Percentiles rank a stretch among this genome's conserved stretches.
Conservation (phyloP, 2,329 filamentous ascomycete genomes). For the Beauveria medogensis region DNA sequence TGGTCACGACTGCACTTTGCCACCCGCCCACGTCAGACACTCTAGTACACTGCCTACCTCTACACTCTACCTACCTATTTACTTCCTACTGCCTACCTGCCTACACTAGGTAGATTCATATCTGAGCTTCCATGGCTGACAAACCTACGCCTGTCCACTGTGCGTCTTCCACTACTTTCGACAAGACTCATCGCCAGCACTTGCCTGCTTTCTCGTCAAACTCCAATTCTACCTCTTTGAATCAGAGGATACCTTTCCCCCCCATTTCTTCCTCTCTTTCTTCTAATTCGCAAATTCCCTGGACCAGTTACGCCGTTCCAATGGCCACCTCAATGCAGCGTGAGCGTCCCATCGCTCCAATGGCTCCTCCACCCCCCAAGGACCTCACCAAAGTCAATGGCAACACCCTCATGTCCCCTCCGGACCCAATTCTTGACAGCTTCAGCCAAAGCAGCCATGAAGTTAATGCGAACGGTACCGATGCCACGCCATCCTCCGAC, state of each 20-base stretch:
- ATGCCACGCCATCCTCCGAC: conserved; percentile 21
- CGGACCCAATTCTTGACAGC: conserved; percentile 46
- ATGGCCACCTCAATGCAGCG: conserved; percentile 12
- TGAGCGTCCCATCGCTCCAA: conserved; percentile 21
- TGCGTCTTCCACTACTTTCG: conserved; percentile 9
- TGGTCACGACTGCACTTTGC: not conserved
- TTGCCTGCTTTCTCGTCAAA: conserved; percentile 2
- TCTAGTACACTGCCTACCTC: no score
- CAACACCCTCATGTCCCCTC: conserved; percentile 54
- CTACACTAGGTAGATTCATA: not conserved
- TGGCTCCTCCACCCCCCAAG: conserved; percentile 21
- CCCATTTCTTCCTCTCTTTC: conserved; percentile 10
- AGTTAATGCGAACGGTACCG: conserved; percentile 10
- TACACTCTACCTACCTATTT: no score
- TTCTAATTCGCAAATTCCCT: conserved; percentile 9
- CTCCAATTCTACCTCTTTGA: conserved; percentile 6
- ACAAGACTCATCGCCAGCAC: conserved; percentile 2
- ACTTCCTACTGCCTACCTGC: not conserved
- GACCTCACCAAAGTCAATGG: conserved; percentile 38
- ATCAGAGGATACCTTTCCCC: not conserved
- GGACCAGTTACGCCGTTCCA: conserved; percentile 1
- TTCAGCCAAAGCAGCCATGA: conserved; percentile 29
- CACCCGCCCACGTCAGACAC: conserved; percentile 9
- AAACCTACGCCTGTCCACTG: conserved; percentile 2
- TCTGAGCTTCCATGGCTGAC: conserved; percentile 1